Conservation (phyloP, 768 basidiomycete genomes). For the Mycena belliarum region DNA sequence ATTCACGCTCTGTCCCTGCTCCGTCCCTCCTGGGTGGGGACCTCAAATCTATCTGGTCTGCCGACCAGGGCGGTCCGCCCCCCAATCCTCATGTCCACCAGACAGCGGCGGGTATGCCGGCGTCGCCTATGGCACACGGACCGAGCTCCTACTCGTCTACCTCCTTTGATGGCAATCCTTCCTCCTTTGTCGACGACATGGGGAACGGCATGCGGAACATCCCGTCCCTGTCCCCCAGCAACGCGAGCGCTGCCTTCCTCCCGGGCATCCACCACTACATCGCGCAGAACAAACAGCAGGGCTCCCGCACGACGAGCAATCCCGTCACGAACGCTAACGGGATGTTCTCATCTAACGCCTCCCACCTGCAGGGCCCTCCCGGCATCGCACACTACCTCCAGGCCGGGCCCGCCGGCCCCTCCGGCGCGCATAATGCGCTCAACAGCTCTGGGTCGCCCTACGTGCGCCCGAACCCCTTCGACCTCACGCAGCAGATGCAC, state of each 20-base stretch:
- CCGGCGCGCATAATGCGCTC: slow-evolving; percentile 28
- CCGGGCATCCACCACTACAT: slow-evolving; percentile 70
- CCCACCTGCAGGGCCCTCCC: slow-evolving; percentile 10
- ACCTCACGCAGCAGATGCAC: slow-evolving; percentile 42
- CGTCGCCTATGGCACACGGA: slow-evolving; percentile 23
- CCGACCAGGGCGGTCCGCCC: slow-evolving; percentile 31
- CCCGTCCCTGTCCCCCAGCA: slow-evolving; percentile 53
- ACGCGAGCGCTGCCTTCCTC: slow-evolving; percentile 82
- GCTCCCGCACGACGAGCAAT: slow-evolving; percentile 38
- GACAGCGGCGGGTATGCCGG: slow-evolving; percentile 26
- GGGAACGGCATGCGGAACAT: slow-evolving; percentile 36
- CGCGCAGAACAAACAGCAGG: slow-evolving; percentile 24
- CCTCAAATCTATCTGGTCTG: slow-evolving; percentile 81
- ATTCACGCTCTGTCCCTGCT: slow-evolving; percentile 82
- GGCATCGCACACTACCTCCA: slow-evolving; percentile 19
- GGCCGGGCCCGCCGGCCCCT: slow-evolving; percentile 10
- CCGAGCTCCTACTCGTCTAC: slow-evolving; percentile 54
- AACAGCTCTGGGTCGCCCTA: slow-evolving; percentile 27
- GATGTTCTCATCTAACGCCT: slow-evolving; percentile 10
- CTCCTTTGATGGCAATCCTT: slow-evolving; percentile 29
- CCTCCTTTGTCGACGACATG: slow-evolving; percentile 32
- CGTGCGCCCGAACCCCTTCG: slow-evolving; percentile 46
- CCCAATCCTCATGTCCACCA: background rate
- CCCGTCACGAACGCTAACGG: background rate
- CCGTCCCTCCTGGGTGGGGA: slow-evolving; percentile 68